Evolutionary conservation across 257 asterid species (phyloP), one percentile per base, ranked within the genome.

Genomic region (Oldenlandia corymbosa): DNA sequence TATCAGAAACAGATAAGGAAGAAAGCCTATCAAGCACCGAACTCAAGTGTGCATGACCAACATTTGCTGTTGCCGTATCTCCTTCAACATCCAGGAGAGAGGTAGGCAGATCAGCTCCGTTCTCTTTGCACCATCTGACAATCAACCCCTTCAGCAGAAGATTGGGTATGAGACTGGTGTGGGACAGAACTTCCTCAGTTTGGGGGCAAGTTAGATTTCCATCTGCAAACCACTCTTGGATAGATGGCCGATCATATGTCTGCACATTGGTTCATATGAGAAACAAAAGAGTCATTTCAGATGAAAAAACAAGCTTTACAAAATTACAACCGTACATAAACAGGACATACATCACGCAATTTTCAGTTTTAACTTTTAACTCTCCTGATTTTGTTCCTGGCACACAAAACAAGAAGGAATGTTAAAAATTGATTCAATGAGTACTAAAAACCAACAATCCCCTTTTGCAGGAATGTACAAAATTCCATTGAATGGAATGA

Each of bases 151-250:
- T 79, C 62, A 75, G 64, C 11, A 82, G 68, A 46, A 60, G 71
- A 63, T 85, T 85, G 2, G 93, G 89, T 45, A 69, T 75, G 17
- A 82, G 75, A 60, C 34, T n/a, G 37, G 64, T 66, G 62, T 80
- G 80, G 31, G 85, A 43, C 55, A 85, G 72, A 16, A 21, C 56
- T 57, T 79, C 65, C 60, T 68, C 58, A 3, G 78, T 72, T 54
- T n/a, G 71, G 39, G 94, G 88, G 52, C 94, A 79, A 21, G 41
- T 70, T 46, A 3, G 72, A 58, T 81, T 26, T 16, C 88, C 85
- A 32, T 81, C 79, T 43, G 68, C 45, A 41, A 86, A 57, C 90
- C 94, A 83, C 46, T 79, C 64, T 59, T 51, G 62, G 64, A 85
- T 81, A 31, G 53, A 71, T 41, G 42, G 54, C 67, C 73, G 69